phyloP scores from a whole-genome alignment of 116 monocot species.

The Phalaenopsis hybrid region DNA sequence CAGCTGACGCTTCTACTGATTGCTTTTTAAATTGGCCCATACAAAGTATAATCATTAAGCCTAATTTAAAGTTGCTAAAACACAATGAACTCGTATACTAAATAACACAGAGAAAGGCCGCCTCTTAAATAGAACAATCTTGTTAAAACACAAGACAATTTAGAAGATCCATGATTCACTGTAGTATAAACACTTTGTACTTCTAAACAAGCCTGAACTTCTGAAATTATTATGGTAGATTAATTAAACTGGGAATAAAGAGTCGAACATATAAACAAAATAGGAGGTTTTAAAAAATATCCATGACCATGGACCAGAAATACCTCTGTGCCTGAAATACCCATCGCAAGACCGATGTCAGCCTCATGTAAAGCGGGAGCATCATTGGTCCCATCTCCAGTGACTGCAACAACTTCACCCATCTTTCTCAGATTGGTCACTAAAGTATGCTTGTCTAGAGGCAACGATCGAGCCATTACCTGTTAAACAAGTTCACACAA shows the following conservation, averaged over 20 bases:
- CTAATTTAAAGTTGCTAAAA: background rate
- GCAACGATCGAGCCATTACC: slow-evolving; percentile 60
- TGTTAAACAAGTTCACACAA: slow-evolving; percentile 6
- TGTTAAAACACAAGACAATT: background rate
- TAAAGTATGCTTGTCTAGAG: slow-evolving; percentile 51
- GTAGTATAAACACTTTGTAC: background rate
- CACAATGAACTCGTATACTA: background rate
- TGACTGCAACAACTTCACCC: slow-evolving; percentile 52
- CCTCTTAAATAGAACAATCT: background rate
- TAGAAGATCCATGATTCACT: background rate
- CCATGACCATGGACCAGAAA: background rate
- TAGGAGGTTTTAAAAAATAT: background rate
- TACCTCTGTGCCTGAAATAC: slow-evolving; percentile 62
- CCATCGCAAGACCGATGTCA: slow-evolving; percentile 62
- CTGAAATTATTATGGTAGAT: background rate
- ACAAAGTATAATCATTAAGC: background rate
- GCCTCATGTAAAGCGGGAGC: slow-evolving; percentile 60
- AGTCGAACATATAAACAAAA: background rate
- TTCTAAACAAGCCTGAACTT: background rate
- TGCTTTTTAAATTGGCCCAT: background rate
- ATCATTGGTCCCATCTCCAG: slow-evolving; percentile 64
- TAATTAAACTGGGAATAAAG: background rate
- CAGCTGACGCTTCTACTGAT: too few relatives aligned
- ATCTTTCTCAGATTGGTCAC: slow-evolving; percentile 47
- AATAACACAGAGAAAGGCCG: background rate